These are phyloP conservation scores for Copromyces sp. DNA, from an alignment of 495 filamentous ascomycete species.

Conservation along the genomic window DNA sequence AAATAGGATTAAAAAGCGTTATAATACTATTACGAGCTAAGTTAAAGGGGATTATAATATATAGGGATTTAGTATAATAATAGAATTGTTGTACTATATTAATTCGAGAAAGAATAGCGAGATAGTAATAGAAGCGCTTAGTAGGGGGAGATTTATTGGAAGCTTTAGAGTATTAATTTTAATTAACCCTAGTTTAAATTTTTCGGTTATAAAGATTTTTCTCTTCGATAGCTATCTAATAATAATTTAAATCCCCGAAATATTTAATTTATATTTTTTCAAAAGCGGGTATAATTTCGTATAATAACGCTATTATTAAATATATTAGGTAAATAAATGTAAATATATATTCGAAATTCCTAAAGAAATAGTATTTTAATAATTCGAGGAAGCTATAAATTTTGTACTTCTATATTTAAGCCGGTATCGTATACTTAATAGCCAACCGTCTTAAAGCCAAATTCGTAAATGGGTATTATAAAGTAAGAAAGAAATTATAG, in stretches of 20 bases:
- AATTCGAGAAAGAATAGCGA: constrained; percentile 68
- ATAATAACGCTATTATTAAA: constrained; percentile 65
- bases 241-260: constrained; percentile 60
- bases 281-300: constrained; percentile 65
- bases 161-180: constrained; percentile 74
- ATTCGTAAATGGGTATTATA: constrained; percentile 61
- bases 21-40: constrained; percentile 58
- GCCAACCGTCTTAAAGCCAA: constrained; percentile 48
- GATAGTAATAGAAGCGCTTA: constrained; percentile 73
- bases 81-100: constrained; percentile 65
- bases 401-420: constrained; percentile 58
- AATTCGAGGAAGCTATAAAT: constrained; percentile 66
- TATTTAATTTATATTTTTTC: constrained; percentile 88
- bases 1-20: constrained; percentile 60
- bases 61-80: constrained; percentile 48
- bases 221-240: constrained; percentile 67
- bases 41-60: constrained; percentile 42
- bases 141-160: constrained; percentile 58
- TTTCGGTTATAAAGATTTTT: constrained; percentile 60
- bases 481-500: constrained; percentile 68
- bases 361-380: constrained; percentile 55
- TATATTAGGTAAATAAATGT: constrained; percentile 74
- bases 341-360: constrained; percentile 68
- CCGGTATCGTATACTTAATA: constrained; percentile 67
- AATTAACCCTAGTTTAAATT: constrained; percentile 63